These are phyloP conservation scores for Arabidopsis arenosa DNA, from an alignment of 345 rosid genomes.

Conservation along the genomic window DNA sequence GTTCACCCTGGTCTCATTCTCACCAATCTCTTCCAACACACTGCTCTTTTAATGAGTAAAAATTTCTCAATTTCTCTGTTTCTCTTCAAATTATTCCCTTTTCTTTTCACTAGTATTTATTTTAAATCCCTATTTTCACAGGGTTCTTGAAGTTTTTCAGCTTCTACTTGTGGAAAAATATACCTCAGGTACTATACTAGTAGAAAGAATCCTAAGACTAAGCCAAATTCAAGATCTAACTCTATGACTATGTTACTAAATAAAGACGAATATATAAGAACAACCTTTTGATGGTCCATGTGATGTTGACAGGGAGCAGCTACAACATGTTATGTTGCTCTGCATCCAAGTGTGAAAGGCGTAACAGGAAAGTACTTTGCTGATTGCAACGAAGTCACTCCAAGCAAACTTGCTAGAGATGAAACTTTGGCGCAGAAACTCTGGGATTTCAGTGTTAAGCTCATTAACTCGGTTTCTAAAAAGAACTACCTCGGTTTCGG, in stretches of 20 bases:
- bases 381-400: constrained; percentile 75
- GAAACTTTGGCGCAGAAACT: constrained; percentile 58
- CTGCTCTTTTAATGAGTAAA: constrained; percentile 71
- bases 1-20: constrained; percentile 92
- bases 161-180: constrained; percentile 78
- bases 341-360: constrained; percentile 71
- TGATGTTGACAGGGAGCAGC: constrained; percentile 79
- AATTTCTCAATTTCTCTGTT: background rate
- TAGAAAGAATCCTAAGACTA: background rate
- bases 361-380: constrained; percentile 75
- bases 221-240: constrained; percentile 13
- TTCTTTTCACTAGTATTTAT: background rate
- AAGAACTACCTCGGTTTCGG: constrained; percentile 37
- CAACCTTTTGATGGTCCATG: constrained; percentile 3
- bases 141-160: constrained; percentile 64
- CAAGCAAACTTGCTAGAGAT: constrained; percentile 66
- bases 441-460: constrained; percentile 82
- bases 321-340: constrained; percentile 85
- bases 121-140: constrained; percentile 37
- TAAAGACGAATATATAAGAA: background rate
- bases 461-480: constrained; percentile 53
- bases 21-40: constrained; percentile 81
- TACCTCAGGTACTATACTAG: constrained; percentile 66
- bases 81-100: background rate
- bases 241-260: constrained; percentile 7